These are phyloP conservation scores for Epichloe coenophiala DNA, from an alignment of 2,329 filamentous ascomycete genomes.

Conservation along the genomic window DNA sequence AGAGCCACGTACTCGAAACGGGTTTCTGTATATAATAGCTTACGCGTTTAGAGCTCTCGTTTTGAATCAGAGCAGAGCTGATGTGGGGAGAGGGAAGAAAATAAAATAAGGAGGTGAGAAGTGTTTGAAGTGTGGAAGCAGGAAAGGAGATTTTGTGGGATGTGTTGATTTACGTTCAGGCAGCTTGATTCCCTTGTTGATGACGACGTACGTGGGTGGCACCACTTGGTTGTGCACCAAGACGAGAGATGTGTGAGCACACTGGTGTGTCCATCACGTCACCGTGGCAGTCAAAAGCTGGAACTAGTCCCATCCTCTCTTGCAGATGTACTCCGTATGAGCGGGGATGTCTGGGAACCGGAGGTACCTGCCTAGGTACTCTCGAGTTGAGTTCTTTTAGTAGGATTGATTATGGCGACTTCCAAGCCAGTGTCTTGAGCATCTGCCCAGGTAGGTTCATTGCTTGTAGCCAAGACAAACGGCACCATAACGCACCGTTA, in stretches of 20 bases:
- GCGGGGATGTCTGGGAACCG: background rate
- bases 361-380: background rate
- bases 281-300: background rate
- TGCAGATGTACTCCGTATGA: background rate
- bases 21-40: background rate
- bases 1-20: background rate
- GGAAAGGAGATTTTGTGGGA: background rate
- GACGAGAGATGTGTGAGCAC: background rate
- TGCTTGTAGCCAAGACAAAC: background rate
- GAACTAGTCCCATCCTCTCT: background rate
- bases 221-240: background rate
- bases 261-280: conserved; percentile 9
- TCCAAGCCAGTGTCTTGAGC: background rate
- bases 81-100: background rate
- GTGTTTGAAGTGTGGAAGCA: background rate
- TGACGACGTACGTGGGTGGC: background rate
- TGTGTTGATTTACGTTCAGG: background rate
- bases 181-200: background rate
- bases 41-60: background rate
- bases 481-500: background rate
- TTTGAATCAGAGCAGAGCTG: background rate
- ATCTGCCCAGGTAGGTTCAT: background rate
- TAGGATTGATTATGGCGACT: background rate
- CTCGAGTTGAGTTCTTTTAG: background rate
- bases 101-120: background rate